phyloP scores from a whole-genome alignment of 441 rosid genomes.

The Euphorbia schlechtendalii region DNA sequence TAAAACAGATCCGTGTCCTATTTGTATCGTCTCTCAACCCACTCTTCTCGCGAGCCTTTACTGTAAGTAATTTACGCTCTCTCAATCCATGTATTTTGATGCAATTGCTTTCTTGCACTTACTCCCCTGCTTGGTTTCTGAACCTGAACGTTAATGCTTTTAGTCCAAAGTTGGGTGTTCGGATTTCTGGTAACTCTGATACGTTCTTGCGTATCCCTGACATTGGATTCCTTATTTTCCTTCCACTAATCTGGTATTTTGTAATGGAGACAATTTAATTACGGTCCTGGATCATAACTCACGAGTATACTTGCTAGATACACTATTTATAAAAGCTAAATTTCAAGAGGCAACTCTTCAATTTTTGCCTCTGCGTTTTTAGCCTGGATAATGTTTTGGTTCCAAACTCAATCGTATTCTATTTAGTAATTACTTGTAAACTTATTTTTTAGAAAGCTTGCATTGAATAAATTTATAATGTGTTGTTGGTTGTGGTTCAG shows the following conservation, averaged over 20 bases:
- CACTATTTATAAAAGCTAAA: background rate
- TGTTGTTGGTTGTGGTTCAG: background rate
- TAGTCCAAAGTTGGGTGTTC: background rate
- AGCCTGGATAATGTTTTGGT: background rate
- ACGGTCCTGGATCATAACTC: background rate
- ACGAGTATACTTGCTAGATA: background rate
- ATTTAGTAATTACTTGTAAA: background rate
- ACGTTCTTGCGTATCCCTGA: background rate
- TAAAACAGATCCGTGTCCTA: conserved; percentile 7
- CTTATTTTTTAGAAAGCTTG: background rate
- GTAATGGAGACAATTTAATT: background rate
- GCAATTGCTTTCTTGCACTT: background rate
- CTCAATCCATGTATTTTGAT: background rate
- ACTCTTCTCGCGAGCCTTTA: conserved; percentile 1
- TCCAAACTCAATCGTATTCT: background rate
- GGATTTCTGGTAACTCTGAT: background rate
- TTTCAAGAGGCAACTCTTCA: background rate
- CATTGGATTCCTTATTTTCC: background rate
- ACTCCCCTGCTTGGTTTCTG: background rate
- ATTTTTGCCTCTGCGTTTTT: background rate
- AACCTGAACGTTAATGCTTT: background rate
- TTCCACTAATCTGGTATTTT: background rate
- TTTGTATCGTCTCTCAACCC: conserved; percentile 3
- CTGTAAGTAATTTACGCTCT: conserved; percentile 17
- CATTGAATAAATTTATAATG: background rate